phyloP scores from a whole-genome alignment of 768 basidiomycete species.

The Serendipita sp. region DNA sequence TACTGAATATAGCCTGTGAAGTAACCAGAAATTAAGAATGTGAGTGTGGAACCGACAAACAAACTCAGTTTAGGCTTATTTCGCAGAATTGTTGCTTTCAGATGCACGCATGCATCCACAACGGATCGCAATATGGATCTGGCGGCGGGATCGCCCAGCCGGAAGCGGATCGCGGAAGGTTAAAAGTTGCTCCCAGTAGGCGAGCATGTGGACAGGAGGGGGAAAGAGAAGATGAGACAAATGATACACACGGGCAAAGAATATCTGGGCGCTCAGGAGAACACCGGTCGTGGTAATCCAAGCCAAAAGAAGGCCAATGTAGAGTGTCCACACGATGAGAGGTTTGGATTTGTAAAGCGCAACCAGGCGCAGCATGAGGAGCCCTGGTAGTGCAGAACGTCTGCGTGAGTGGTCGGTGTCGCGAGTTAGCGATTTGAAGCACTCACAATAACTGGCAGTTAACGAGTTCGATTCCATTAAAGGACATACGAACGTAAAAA shows the following conservation, averaged over 20 bases:
- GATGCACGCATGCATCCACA: too few relatives aligned
- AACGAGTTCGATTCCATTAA: neutral
- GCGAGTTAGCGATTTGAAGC: neutral
- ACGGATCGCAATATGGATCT: too few relatives aligned
- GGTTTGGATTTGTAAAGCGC: conserved; percentile 3
- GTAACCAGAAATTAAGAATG: too few relatives aligned
- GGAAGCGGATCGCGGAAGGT: too few relatives aligned
- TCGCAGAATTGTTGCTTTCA: too few relatives aligned
- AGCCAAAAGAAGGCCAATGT: neutral
- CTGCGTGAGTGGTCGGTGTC: neutral
- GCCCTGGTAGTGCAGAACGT: neutral
- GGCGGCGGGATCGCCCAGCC: too few relatives aligned
- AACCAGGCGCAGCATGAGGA: conserved; percentile 2
- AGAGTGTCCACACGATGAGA: neutral
- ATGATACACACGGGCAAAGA: neutral
- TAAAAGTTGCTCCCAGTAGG: too few relatives aligned
- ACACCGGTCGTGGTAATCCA: neutral
- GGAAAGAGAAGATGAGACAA: too few relatives aligned
- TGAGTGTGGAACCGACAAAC: too few relatives aligned
- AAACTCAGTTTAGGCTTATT: too few relatives aligned
- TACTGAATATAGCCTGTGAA: neutral
- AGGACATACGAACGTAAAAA: neutral
- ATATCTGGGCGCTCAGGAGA: neutral
- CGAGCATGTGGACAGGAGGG: too few relatives aligned
- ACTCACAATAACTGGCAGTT: neutral